Evolutionary conservation across 2,329 filamentous ascomycete genomes (phyloP), one percentile per base, ranked within the genome.

Genomic region (Rhynchosporium graminicola): DNA sequence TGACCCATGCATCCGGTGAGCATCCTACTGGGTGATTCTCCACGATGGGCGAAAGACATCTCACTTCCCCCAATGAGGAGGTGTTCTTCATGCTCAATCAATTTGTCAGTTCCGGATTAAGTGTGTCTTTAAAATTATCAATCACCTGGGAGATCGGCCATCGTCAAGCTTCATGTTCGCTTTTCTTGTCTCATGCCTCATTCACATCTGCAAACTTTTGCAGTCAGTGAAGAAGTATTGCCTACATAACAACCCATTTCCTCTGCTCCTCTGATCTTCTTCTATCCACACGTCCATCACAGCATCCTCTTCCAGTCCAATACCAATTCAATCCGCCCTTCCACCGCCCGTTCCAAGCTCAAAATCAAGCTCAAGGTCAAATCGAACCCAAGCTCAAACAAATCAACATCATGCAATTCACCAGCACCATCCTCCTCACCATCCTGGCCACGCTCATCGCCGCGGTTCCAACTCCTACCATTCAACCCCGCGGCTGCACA

Each of bases 401-500:
- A 10, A 3, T 13, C 13, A n/a, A 15, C n/a, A 47, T 5, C 8
- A 47, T 57, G 42, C 12, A 47, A 31, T 57, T n/a, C 55, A 20
- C 4, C 36, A 57, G 29, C 28, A 10, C 40, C 31, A 6, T 59
- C 28, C 29, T 65, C 43, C n/a, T 63, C 48, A 28, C 50, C 47
- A 43, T 46, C 20, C n/a, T 62, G 28, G 55, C 57, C 15, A 28
- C 43, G 12, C 33, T 61, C 26, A 56, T 20, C 28, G 38, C 57
- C 12, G 51, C 65, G 6, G 28, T 33, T 20, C 59, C 60, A 29
- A 60, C 57, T 31, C 58, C 54, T 20, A 55, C 55, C 12, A 7
- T 47, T n/a, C 48, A 31, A 13, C 54, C 62, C 26, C 50, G 50
- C n/a, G 59, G 63, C 10, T 67, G 65, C 59, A 33, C 58, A 12